Conservation (phyloP, 2,329 filamentous ascomycete genomes). For the Exserohilum rostratum region DNA sequence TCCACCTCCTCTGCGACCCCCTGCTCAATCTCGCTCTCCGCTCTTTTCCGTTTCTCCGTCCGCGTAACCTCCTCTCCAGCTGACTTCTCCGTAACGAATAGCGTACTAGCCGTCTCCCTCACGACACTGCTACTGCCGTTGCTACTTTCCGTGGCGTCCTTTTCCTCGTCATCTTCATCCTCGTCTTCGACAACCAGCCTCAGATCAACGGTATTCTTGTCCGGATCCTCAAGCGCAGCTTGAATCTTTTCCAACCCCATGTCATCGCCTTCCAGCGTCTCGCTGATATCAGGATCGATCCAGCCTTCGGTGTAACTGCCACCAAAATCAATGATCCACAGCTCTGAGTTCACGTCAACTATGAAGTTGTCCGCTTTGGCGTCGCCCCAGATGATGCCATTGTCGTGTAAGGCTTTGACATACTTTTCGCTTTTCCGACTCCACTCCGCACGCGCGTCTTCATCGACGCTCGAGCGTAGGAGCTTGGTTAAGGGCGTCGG, state of each 20-base stretch:
- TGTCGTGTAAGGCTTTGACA: conserved; percentile 14
- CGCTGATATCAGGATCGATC: conserved; percentile 48
- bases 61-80: conserved; percentile 7
- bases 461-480: conserved; percentile 14
- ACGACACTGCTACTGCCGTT: background rate
- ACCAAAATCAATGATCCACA: conserved; percentile 52
- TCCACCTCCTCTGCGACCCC: background rate
- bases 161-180: background rate
- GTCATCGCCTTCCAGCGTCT: conserved; percentile 48
- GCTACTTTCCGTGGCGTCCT: background rate
- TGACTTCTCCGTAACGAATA: conserved; percentile 9
- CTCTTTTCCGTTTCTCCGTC: conserved; percentile 10
- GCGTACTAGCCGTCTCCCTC: conserved; percentile 8
- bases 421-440: conserved; percentile 18
- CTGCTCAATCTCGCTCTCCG: background rate
- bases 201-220: conserved; percentile 10
- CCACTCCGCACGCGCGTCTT: conserved; percentile 15
- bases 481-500: conserved; percentile 21
- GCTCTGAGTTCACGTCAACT: conserved; percentile 45
- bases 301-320: conserved; percentile 51
- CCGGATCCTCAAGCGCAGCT: conserved; percentile 18
- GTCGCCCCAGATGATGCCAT: conserved; percentile 36
- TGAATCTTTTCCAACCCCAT: conserved; percentile 34
- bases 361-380: conserved; percentile 47
- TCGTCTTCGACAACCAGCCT: conserved; percentile 1